Evolutionary conservation across 2,329 filamentous ascomycete species (phyloP).

Genomic region (Neofusicoccum ribis): DNA sequence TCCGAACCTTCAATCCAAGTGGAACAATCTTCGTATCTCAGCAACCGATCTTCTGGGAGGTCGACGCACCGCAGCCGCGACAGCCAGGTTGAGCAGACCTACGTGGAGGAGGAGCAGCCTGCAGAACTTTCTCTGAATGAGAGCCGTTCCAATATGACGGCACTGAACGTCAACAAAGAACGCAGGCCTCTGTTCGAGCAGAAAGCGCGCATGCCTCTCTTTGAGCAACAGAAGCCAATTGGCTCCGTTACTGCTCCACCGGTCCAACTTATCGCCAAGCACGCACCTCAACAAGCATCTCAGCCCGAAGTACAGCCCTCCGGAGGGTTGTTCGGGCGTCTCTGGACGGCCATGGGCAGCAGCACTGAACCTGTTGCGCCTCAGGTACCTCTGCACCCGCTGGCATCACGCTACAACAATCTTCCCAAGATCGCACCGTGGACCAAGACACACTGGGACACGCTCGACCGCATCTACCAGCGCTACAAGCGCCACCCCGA

Average conservation of each 20-base stretch:
- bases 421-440: constrained; percentile 40
- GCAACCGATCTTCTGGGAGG: neutral
- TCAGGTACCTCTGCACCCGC: constrained; percentile 28
- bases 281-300: neutral
- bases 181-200: neutral
- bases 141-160: neutral
- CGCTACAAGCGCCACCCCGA: constrained; percentile 33
- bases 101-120: constrained; percentile 11
- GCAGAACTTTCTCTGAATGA: neutral
- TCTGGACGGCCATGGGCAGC: constrained; percentile 25
- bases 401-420: constrained; percentile 26
- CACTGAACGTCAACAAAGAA: neutral
- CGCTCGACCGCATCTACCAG: constrained; percentile 37
- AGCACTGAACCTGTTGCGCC: constrained; percentile 19
- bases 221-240: neutral
- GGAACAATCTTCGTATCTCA: neutral
- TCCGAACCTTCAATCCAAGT: neutral
- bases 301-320: constrained; percentile 18
- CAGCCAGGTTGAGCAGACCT: constrained; percentile 29
- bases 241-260: neutral
- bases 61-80: neutral
- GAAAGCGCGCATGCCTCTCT: neutral
- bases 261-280: neutral
- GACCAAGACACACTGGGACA: constrained; percentile 43
- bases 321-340: constrained; percentile 26